Base-by-base conservation (phyloP, 139 green algal species). In the Axilococcus clingmanii region DNA sequence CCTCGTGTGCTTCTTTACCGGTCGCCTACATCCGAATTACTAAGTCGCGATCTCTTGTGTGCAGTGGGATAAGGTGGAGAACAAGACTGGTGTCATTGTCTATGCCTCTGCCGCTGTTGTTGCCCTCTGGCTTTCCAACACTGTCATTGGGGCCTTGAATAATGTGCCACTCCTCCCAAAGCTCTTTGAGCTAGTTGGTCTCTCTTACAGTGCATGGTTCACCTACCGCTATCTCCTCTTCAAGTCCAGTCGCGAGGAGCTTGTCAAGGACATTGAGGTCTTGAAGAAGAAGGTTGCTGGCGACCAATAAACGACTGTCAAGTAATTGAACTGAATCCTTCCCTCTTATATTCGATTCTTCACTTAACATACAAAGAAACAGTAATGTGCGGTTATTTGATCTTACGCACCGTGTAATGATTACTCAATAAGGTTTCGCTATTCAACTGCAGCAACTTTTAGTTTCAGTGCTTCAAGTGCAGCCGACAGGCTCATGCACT, bases 191-290 rank as follows among this genome's bases (percentile, higher is more conserved):
- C 80, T 99, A 19, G 75, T 99, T 29, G 92, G 92, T 28, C 77
- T 98, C 34, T 80, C 79, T 46, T 99, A 99, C 85, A 84, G 65
- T 37, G 74, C 80, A 14, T 99, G 92, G 91, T 98, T 98, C 66
- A 82, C 87, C 22, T 98, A 98, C 82, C 69, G 87, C 15, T 99
- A 99, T 80, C 79, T 99, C 57, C 82, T 99, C 4, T 98, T 97
- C 82, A 97, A 93, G 81, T 81, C 64, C 29, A 88, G 71, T 69
- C 79, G 91, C 23, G 81, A 95, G 74, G 91, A 98, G 83, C 80
- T 98, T 12, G 42, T 86, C 31, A 74, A 84, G 52, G 85, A 96
- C 54, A 74, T 98, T 35, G 85, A 96, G 52, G 72, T 83, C 32
- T 76, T 98, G 44, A 95, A 95, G 81, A 81, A 80, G 60, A 97